Evolutionary conservation across 345 rosid genomes (phyloP).

Genomic region (Lenwebbia sp.): DNA sequence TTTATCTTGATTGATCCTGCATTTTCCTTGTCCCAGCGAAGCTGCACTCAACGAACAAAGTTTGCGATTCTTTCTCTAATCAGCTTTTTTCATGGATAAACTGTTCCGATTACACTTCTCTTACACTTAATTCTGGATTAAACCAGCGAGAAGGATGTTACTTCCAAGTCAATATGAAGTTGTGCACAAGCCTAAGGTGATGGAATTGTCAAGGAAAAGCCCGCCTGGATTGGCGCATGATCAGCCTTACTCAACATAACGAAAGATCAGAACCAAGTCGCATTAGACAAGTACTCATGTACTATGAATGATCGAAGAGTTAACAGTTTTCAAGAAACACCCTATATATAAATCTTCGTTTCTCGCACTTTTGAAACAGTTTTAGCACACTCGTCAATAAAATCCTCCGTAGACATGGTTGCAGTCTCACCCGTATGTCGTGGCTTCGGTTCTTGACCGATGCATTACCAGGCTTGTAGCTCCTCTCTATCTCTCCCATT

Average conservation of each 20-base stretch:
- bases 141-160: neutral
- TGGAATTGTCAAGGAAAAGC: neutral
- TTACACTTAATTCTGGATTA: neutral
- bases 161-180: neutral
- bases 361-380: neutral
- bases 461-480: conserved; percentile 22
- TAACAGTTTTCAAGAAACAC: neutral
- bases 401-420: neutral
- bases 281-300: neutral
- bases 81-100: neutral
- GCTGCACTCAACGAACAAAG: conserved; percentile 9
- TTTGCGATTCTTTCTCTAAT: neutral
- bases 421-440: conserved; percentile 27
- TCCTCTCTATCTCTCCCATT: conserved; percentile 3
- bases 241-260: neutral
- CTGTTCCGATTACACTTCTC: neutral
- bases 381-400: neutral
- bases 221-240: neutral
- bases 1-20: conserved; percentile 41
- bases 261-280: neutral
- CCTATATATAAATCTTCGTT: neutral
- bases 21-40: conserved; percentile 25
- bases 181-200: neutral
- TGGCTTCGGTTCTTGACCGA: conserved; percentile 40
- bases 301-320: neutral